Base-by-base conservation (phyloP, 257 asterid species). In the Anisodus tanguticus region DNA sequence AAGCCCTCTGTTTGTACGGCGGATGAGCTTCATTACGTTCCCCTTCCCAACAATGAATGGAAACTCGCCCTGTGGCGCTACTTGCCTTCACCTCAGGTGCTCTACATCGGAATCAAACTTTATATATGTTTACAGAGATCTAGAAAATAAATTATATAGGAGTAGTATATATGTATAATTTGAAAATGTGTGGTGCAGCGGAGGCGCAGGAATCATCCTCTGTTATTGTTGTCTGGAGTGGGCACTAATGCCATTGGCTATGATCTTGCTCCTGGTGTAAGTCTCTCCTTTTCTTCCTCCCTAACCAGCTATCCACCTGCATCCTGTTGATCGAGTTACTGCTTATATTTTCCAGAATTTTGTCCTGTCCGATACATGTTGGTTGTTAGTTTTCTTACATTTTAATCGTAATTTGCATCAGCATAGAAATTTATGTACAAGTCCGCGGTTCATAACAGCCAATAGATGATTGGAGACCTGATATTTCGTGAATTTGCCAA, bases 241-340 rank as follows among this genome's bases (percentile, higher is more conserved):
- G 99, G 97, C 76, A 97, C 98, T 83, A 97, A 97, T 89, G 99
- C 98, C 63, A 91, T 97, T 85, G 98, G 97, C 88, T 97, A 96
- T 88, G 99, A 97, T 90, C 97, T 97, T 82, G 87, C 98, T 72
- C 95, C 98, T 77, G 99, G 86, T 94, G 98, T 96, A 82, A 88
- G 81, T 68, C 57, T 63, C 81, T 82, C 39, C 35, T 31, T 31
- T 31, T 31, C 3, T 70, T 10, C 49, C 11, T 54, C 68, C 1
- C 45, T 39, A 54, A 31, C 35, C 37, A n/a, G 17, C 9, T 71
- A 43, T n/a, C 37, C 10, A 71, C 3, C 9, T 45, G 9, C 62
- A 17, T 49, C 45, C 12, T 76, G 45, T 35, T 76, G 45, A 76
- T 12, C 12, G 12, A 11, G 19, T 37, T 5, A 2, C 16, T 37